A percentile compares a stretch with the other conserved stretches of the same genome.
These are phyloP conservation scores for Pelargonium australe DNA, from an alignment of 441 rosid species.

Conservation along the genomic window DNA sequence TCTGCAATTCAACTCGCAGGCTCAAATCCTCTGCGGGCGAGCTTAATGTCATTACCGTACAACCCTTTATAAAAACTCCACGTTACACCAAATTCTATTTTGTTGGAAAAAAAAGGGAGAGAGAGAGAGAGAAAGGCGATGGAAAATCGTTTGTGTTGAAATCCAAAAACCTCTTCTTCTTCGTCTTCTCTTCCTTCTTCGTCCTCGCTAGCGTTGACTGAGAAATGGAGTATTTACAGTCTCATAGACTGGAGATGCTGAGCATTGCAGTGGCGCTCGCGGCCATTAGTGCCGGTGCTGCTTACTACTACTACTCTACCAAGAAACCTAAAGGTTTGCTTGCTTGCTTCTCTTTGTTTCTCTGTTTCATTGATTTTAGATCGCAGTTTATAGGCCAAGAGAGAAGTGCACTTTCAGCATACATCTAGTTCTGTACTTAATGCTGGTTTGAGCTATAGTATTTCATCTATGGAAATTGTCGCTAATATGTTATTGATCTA, in stretches of 20 bases:
- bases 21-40: background rate
- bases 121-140: background rate
- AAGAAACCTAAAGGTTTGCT: constrained; percentile 37
- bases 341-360: background rate
- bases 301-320: constrained; percentile 43
- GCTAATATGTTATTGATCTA: background rate
- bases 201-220: background rate
- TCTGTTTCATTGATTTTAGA: background rate
- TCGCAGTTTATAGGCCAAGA: background rate
- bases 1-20: constrained; percentile 1
- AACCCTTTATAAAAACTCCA: background rate
- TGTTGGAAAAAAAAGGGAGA: background rate
- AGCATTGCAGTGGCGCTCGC: constrained; percentile 49
- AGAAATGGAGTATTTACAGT: constrained; percentile 32
- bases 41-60: background rate
- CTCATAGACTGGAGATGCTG: constrained; percentile 40
- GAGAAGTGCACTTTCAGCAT: background rate
- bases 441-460: background rate
- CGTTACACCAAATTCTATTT: background rate
- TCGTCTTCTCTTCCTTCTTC: background rate
- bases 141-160: background rate
- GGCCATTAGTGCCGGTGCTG: constrained; percentile 54
- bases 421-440: background rate
- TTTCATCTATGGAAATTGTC: background rate
- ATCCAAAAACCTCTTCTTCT: background rate